Base-by-base conservation (phyloP, 1,284 basidiomycete species). In the Apiotrichum gamsii region DNA sequence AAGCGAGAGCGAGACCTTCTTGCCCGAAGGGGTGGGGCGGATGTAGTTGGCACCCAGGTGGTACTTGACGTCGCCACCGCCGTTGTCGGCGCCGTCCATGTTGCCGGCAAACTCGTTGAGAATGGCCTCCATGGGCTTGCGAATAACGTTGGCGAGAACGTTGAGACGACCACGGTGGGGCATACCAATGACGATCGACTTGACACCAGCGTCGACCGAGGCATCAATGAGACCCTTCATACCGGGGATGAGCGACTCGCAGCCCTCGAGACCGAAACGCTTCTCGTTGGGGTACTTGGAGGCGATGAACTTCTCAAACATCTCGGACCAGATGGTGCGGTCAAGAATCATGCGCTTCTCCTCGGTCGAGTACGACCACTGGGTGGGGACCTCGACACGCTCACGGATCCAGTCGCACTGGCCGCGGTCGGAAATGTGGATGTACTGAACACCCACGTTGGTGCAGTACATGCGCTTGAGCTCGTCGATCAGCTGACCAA, bases 211-310 rank as follows among this genome's bases (percentile, higher is more conserved):
- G 61, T 98, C 94, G 64, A 99, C 95, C 16, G 93, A 93, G 52
- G 91, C 86, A 74, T 98, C 95, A 60, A 98, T 96, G 62, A 99
- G 82, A 8, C 90, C 90, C 77, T 99, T 98, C 90, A 99, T 95
- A 63, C 95, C 95, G 37, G 95, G 95, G 64, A 98, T 88, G 62
- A 99, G 83, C 34, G 90, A 82, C 76, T 99, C 95, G 73, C 91
- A 95, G 54, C 95, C 95, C 74, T 99, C 95, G 45, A 99, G 82
- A 74, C 95, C 95, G 75, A 98, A 99, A 47, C 95, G 87, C 76
- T 99, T 99, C 78, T 98, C 95, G 76, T 96, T 98, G 58, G 95
- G 95, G 75, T 91, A 96, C 74, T 98, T 98, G 78, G 84, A 89
- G 19, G 91, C 85, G 60, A 98, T 93, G 78, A 96, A 99, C 69